A percentile compares a stretch with the other conserved stretches of the same genome.
These are phyloP conservation scores for Astraeus odoratus DNA, from an alignment of 768 basidiomycete genomes.

Conservation along the genomic window DNA sequence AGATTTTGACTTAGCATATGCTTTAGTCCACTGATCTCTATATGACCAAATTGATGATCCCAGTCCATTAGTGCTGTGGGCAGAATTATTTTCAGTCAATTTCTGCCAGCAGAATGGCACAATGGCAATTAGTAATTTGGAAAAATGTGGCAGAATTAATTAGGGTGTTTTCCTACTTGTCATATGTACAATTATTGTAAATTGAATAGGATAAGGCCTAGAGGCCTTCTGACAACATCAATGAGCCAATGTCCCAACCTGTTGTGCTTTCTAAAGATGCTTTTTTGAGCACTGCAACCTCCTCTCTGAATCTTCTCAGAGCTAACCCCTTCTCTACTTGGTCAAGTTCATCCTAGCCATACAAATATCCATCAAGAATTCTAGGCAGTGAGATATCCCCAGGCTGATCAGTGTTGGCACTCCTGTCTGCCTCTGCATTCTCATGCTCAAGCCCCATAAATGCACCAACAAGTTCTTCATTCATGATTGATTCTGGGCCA, in stretches of 20 bases:
- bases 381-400: neutral
- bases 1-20: no score
- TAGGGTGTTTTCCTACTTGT: neutral
- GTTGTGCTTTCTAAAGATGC: no score
- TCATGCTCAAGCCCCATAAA: neutral
- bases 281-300: no score
- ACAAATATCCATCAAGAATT: no score
- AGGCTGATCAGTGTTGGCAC: neutral
- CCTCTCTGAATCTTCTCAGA: no score
- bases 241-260: no score
- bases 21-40: no score
- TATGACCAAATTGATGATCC: no score
- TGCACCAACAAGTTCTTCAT: constrained; percentile 1
- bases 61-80: neutral
- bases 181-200: neutral
- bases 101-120: neutral
- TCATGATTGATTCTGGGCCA: constrained; percentile 1
- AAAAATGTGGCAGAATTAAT: neutral
- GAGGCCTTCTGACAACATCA: no score
- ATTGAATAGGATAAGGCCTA: no score
- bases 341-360: no score
- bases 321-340: no score
- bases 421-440: neutral
- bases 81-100: neutral
- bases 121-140: neutral